Evolutionary conservation across 345 rosid genomes (phyloP).

Genomic region (Gossypium anomalum): DNA sequence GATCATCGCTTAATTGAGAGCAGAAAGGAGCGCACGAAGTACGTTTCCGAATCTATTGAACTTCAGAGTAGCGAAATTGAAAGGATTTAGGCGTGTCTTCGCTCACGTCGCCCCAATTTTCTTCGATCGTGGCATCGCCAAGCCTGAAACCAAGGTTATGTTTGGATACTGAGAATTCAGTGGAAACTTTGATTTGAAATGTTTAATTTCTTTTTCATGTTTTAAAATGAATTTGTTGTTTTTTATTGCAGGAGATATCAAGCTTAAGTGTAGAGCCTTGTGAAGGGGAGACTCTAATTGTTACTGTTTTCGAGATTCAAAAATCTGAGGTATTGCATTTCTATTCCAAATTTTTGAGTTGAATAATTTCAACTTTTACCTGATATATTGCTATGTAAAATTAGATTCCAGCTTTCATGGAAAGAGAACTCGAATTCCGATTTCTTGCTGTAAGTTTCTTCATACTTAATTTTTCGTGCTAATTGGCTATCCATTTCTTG

Average conservation of each 20-base stretch:
- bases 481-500: not conserved
- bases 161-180: not conserved
- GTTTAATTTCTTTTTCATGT: not conserved
- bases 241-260: slow-evolving; percentile 66
- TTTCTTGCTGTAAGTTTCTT: slow-evolving; percentile 77
- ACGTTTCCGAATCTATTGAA: slow-evolving; percentile 77
- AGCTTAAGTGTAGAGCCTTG: slow-evolving; percentile 83
- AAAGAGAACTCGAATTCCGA: slow-evolving; percentile 76
- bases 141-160: slow-evolving; percentile 70
- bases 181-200: not conserved
- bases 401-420: slow-evolving; percentile 84
- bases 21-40: slow-evolving; percentile 83
- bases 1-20: not conserved
- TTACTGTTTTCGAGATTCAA: slow-evolving; percentile 77
- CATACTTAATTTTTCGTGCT: not conserved
- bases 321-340: slow-evolving; percentile 53
- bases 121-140: slow-evolving; percentile 94
- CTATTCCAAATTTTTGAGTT: not conserved
- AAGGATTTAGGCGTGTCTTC: slow-evolving; percentile 77
- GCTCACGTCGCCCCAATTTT: slow-evolving; percentile 84
- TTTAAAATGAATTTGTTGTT: not conserved
- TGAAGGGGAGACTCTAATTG: slow-evolving; percentile 63
- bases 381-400: slow-evolving; percentile 12
- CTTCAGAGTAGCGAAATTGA: slow-evolving; percentile 72
- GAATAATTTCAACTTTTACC: not conserved